Base-by-base conservation (phyloP, 805 yeast species). In the Hanseniaspora clermontiae region DNA sequence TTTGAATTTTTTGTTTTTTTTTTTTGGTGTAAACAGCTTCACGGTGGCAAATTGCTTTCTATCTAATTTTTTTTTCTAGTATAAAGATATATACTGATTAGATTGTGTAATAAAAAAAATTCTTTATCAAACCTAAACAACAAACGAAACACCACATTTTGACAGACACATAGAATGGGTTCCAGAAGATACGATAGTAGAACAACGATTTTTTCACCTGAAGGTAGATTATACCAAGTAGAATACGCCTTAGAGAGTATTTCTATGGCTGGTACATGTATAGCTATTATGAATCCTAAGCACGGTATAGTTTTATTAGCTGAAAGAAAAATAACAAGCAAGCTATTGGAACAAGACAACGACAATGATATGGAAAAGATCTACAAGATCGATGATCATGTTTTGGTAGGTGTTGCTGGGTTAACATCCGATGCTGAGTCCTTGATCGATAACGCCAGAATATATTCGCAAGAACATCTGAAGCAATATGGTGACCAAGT, bases 161-260 rank as follows among this genome's bases (percentile, higher is more conserved):
- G 27, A 24, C 27, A 29, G 11, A 27, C 10, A 27, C 27, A 24
- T 24, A 43, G 29, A 53, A 78, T 78, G 82, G 82, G 82, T 17
- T 87, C 96, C 63, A 85, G 97, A 84, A 83, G 99, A 80, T 93
- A 93, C 88, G 99, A 93, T 73, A 85, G 96, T 60, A 82, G 99
- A 78, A 93, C 99, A 52, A 93, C 98, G 5, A 95, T 93, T 66
- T 93, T 93, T 74, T 91, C 97, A 42, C 99, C 99, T 10, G 99
- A 93, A 70, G 99, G 99, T 42, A 81, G 98, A 72, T 77, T 93
- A 58, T 93, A 93, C 72, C 99, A 93, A 73, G 89, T 89, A 20
- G 98, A 93, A 71, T 93, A 93, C 65, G 98, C 97, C 3, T 80
- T 89, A 67, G 97, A 93, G 70, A 97, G 97, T 60, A 83, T 91